phyloP scores from a whole-genome alignment of 768 basidiomycete species.

The Baorangia bicolor region DNA sequence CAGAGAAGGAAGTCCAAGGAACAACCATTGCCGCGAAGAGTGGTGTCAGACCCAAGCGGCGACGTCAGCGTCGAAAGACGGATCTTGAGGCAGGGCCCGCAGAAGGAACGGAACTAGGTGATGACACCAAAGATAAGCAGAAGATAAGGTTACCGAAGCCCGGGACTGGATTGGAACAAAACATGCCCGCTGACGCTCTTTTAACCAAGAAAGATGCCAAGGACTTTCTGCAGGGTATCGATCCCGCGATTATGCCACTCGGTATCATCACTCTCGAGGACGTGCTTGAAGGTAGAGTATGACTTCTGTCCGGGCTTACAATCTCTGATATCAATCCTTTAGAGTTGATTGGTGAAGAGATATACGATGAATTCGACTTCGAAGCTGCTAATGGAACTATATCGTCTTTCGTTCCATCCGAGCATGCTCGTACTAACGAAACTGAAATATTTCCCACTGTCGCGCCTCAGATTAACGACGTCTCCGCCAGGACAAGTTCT shows the following conservation, averaged over 20 bases:
- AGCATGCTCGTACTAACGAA: conserved; percentile 29
- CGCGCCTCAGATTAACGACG: conserved; percentile 1
- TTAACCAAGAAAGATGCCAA: conserved; percentile 71
- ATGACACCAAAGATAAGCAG: conserved; percentile 20
- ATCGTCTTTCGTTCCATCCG: conserved; percentile 40
- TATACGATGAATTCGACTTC: conserved; percentile 87
- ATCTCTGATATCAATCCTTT: conserved; percentile 4
- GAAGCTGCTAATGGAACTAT: conserved; percentile 66
- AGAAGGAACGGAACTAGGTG: conserved; percentile 15
- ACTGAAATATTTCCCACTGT: conserved; percentile 15
- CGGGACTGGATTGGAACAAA: conserved; percentile 64
- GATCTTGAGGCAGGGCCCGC: conserved; percentile 27
- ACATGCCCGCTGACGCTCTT: conserved; percentile 87
- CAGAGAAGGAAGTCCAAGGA: conserved; percentile 13
- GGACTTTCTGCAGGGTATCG: conserved; percentile 83
- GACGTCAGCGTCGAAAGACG: conserved; percentile 6
- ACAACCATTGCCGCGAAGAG: conserved; percentile 13
- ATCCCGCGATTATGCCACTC: conserved; percentile 79
- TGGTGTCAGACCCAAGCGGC: conserved; percentile 8
- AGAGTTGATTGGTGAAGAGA: conserved; percentile 93
- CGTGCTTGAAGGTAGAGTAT: conserved; percentile 72
- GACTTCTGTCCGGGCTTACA: background rate
- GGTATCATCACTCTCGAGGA: conserved; percentile 95
- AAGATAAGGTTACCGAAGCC: conserved; percentile 31
- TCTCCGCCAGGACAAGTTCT: conserved; percentile 22